These are phyloP conservation scores for Pseudozyma tsukubaensis DNA, from an alignment of 1,284 basidiomycete species.

Conservation along the genomic window DNA sequence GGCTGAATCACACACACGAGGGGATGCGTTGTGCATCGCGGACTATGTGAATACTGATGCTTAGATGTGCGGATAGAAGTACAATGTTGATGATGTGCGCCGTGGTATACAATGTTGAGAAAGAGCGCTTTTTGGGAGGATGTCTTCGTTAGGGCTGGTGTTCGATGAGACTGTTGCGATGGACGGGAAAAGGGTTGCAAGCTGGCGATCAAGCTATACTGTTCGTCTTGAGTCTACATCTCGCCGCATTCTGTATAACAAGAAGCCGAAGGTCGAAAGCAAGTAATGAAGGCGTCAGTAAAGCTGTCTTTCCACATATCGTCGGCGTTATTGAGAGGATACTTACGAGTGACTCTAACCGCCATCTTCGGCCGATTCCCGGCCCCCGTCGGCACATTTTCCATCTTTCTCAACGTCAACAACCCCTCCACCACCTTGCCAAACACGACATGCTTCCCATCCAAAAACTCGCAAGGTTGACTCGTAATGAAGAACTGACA, in stretches of 20 bases:
- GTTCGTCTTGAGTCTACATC: slow-evolving; percentile 47
- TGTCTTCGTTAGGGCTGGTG: neutral
- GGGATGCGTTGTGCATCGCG: neutral
- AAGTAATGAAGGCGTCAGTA: slow-evolving; percentile 1
- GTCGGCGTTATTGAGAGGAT: neutral
- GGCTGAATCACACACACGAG: neutral
- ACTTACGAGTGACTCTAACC: slow-evolving; percentile 63
- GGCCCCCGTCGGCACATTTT: slow-evolving; percentile 63
- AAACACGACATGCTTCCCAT: slow-evolving; percentile 94
- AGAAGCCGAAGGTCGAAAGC: neutral
- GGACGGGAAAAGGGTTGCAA: neutral
- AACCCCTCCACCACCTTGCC: slow-evolving; percentile 76
- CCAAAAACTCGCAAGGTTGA: slow-evolving; percentile 90
- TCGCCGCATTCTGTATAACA: slow-evolving; percentile 62
- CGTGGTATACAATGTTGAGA: neutral
- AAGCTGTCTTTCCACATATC: neutral
- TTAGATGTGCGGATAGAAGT: neutral
- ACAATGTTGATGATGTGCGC: neutral
- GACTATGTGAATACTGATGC: too few species aligned
- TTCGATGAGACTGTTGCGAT: neutral
- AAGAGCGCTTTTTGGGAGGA: neutral
- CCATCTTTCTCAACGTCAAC: slow-evolving; percentile 66
- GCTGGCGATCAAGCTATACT: neutral
- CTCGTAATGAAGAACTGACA: slow-evolving; percentile 95
- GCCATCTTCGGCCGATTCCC: slow-evolving; percentile 62